Percentiles rank a stretch among this genome's conserved stretches.
phyloP scores from a whole-genome alignment of 2,329 filamentous ascomycete genomes.

The Chaetothyriales sp. region DNA sequence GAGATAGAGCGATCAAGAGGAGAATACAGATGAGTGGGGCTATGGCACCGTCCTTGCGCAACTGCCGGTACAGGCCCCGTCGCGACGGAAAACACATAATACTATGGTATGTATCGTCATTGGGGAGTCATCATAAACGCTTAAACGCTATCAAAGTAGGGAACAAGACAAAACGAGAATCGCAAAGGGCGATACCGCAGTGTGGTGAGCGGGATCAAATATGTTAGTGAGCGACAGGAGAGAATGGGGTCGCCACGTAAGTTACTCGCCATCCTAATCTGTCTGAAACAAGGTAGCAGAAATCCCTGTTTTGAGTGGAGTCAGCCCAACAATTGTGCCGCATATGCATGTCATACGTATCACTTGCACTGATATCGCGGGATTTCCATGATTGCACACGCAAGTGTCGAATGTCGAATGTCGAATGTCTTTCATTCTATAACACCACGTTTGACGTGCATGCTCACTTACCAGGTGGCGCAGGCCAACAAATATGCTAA shows the following conservation, averaged over 20 bases:
- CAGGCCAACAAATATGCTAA: neutral
- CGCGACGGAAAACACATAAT: neutral
- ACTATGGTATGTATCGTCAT: neutral
- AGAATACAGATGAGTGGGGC: neutral
- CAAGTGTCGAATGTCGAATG: too few relatives aligned
- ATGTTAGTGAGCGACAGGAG: neutral
- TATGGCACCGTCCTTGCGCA: neutral
- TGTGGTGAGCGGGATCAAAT: neutral
- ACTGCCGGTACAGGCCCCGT: neutral
- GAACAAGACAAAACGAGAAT: neutral
- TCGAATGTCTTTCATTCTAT: too few relatives aligned
- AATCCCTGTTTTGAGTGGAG: too few relatives aligned
- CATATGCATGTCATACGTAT: too few relatives aligned
- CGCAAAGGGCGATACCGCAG: neutral
- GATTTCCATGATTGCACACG: too few relatives aligned
- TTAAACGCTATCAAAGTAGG: neutral
- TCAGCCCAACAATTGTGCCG: too few relatives aligned
- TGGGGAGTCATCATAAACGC: neutral
- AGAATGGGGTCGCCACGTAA: neutral
- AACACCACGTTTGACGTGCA: neutral
- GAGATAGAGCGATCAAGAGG: neutral
- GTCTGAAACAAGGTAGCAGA: too few relatives aligned
- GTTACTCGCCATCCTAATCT: too few relatives aligned
- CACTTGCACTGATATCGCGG: too few relatives aligned
- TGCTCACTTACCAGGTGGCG: neutral